A percentile compares a stretch with the other conserved stretches of the same genome.
Conservation (phyloP, 1,139 yeast species). For the Suhomyces yuchorum region DNA sequence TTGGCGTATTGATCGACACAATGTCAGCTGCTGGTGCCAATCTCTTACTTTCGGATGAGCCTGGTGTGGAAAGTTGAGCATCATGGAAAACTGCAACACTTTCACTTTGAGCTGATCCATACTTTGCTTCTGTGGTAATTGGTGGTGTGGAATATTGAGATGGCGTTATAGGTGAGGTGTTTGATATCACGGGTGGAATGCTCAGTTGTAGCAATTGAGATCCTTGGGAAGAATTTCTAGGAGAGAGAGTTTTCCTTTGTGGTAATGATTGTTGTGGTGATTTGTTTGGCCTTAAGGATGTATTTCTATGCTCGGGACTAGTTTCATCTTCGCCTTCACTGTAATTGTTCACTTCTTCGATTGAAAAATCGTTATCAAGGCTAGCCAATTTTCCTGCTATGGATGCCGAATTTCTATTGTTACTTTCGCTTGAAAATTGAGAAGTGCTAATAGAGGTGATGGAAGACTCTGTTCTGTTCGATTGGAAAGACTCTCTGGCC, state of each 20-base stretch:
- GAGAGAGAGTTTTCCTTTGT: slow-evolving; percentile 12
- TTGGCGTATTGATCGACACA: slow-evolving; percentile 18
- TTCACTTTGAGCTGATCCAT: slow-evolving; percentile 16
- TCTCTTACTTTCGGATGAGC: slow-evolving; percentile 5
- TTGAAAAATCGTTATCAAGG: slow-evolving; percentile 33
- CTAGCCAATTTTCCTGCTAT: slow-evolving; percentile 5
- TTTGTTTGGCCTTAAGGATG: slow-evolving; percentile 14
- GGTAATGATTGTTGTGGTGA: slow-evolving; percentile 1
- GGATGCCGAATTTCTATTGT: slow-evolving; percentile 3
- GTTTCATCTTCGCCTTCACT: slow-evolving; percentile 37
- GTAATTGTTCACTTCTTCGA: slow-evolving; percentile 45
- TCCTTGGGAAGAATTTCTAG: slow-evolving; percentile 5
- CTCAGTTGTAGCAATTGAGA: slow-evolving; percentile 11
- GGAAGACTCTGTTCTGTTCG: slow-evolving; percentile 21
- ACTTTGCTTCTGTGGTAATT: slow-evolving; percentile 9
- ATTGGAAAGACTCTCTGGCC: slow-evolving; percentile 21
- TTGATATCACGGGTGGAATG: not conserved
- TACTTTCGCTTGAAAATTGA: slow-evolving; percentile 19
- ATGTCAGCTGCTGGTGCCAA: slow-evolving; percentile 29
- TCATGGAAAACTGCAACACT: slow-evolving; percentile 5
- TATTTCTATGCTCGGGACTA: slow-evolving; percentile 5
- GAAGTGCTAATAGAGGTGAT: slow-evolving; percentile 18
- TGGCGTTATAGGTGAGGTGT: not conserved
- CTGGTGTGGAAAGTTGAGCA: slow-evolving; percentile 4
- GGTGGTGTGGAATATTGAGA: slow-evolving; percentile 14